These are phyloP conservation scores for Penicillium ucsense DNA, from an alignment of 495 filamentous ascomycete species.

Conservation along the genomic window DNA sequence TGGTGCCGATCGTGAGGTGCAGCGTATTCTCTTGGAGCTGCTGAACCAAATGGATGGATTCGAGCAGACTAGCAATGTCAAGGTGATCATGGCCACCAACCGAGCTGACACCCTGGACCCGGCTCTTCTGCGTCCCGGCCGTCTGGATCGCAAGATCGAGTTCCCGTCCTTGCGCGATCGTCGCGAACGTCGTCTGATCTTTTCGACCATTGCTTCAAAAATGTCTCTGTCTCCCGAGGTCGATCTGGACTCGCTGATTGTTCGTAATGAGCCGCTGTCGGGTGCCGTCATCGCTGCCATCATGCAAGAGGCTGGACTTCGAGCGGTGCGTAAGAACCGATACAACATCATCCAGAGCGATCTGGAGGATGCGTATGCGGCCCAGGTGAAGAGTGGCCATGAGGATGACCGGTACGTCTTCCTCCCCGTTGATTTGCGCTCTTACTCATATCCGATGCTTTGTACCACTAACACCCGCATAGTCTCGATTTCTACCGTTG, in stretches of 20 bases:
- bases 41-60: conserved; percentile 99
- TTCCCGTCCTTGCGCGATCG: conserved; percentile 87
- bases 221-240: conserved; percentile 97
- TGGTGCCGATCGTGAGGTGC: conserved; percentile 93
- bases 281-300: conserved; percentile 96
- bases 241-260: conserved; percentile 88
- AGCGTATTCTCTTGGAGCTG: conserved; percentile 92
- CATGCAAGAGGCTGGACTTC: conserved; percentile 96
- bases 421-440: not conserved
- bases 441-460: not conserved
- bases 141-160: conserved; percentile 96
- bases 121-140: conserved; percentile 84
- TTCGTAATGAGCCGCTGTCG: conserved; percentile 88
- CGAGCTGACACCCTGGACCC: conserved; percentile 94
- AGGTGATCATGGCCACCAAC: conserved; percentile 99
- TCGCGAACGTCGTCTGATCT: conserved; percentile 89
- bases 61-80: conserved; percentile 96
- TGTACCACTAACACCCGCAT: conserved; percentile 10
- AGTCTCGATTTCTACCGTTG: conserved; percentile 52
- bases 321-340: conserved; percentile 93
- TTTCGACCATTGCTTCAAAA: conserved; percentile 88
- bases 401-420: conserved; percentile 52
- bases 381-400: conserved; percentile 81
- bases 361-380: conserved; percentile 89
- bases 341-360: conserved; percentile 98